phyloP scores from a whole-genome alignment of 2,329 filamentous ascomycete genomes.

The Clarireedia hainanense region DNA sequence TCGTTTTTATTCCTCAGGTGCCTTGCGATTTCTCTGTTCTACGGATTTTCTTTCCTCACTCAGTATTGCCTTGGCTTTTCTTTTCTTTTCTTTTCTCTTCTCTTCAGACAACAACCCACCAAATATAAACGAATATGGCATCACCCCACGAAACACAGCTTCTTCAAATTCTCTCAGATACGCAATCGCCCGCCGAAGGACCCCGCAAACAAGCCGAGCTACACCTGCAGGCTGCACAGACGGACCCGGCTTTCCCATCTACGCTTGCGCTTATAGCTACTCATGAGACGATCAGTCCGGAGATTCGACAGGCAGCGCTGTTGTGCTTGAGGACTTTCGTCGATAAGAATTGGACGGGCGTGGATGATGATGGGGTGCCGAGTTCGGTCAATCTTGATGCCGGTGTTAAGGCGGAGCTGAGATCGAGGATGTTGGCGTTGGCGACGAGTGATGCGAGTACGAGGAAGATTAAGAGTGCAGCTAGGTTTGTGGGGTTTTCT shows the following conservation, averaged over 20 bases:
- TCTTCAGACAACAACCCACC: neutral
- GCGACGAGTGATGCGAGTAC: slow-evolving; percentile 64
- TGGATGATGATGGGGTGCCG: slow-evolving; percentile 50
- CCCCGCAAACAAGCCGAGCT: slow-evolving; percentile 79
- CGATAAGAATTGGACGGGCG: slow-evolving; percentile 72
- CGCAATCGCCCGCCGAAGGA: slow-evolving; percentile 67
- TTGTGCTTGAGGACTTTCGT: slow-evolving; percentile 77
- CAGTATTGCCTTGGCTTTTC: neutral
- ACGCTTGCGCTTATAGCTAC: slow-evolving; percentile 75
- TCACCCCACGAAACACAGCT: slow-evolving; percentile 82
- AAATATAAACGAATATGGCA: slow-evolving; percentile 15
- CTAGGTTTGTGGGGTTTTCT: slow-evolving; percentile 53
- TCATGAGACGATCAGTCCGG: slow-evolving; percentile 63
- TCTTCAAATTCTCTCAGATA: slow-evolving; percentile 78
- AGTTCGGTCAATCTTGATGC: slow-evolving; percentile 60
- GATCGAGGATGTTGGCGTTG: slow-evolving; percentile 67
- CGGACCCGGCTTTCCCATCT: slow-evolving; percentile 63
- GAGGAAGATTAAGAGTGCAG: slow-evolving; percentile 80
- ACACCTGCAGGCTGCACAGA: slow-evolving; percentile 34
- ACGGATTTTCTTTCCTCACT: neutral
- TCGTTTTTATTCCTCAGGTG: no score
- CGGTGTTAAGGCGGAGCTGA: slow-evolving; percentile 63
- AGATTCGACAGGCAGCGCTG: slow-evolving; percentile 77
- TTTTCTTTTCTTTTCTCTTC: neutral
- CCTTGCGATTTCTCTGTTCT: neutral